Evolutionary conservation across 768 basidiomycete genomes (phyloP), one percentile per base, ranked within the genome.

Genomic region (Boletus rubescentipes): DNA sequence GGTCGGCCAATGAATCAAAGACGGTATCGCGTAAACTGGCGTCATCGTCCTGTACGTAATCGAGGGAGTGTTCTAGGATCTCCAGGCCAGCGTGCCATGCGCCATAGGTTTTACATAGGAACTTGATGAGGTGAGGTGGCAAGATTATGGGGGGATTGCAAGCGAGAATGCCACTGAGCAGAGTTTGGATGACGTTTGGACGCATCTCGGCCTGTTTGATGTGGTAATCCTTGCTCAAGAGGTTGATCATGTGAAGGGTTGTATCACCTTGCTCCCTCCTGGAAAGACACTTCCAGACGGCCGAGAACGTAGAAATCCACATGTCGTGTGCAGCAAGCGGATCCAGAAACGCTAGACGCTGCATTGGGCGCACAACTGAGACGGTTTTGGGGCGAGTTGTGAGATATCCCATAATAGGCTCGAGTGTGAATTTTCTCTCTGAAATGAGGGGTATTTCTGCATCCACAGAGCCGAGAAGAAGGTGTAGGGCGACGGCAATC

Each of bases 81-180:
- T 98, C 95, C 52, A 96, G 73, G 4, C 86, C 85, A 44, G 88
- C 82, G 68, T 97, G 90, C 95, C 96, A 98, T n/a, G 91, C 91
- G 36, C 92, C 87, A 70, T 90, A 99, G 0, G 92, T 92, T 73
- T 98, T 97, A 16, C 91, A 93, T 32, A 98, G 85, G 67, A 94
- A 99, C 67, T 98, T 98, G 61, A 98, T 81, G 34, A 99, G 83
- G 63, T 96, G 90, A 11, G 97, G 95, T 9, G 97, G 97, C 3
- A 99, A 79, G 30, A 83, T 85, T 80, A 97, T 87, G 0, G 89
- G 81, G 6, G 95, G 93, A 9, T 78, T 82, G 68, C 95, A 97
- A n/a, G 86, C 82, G 37, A 91, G 84, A 38, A 91, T 79, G 2
- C 92, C 92, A 18, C 82, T 81, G 21, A 99, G 85, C 29, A 99